Evolutionary conservation across 2,329 filamentous ascomycete species (phyloP).

Genomic region (Talaromyces funiculosus): DNA sequence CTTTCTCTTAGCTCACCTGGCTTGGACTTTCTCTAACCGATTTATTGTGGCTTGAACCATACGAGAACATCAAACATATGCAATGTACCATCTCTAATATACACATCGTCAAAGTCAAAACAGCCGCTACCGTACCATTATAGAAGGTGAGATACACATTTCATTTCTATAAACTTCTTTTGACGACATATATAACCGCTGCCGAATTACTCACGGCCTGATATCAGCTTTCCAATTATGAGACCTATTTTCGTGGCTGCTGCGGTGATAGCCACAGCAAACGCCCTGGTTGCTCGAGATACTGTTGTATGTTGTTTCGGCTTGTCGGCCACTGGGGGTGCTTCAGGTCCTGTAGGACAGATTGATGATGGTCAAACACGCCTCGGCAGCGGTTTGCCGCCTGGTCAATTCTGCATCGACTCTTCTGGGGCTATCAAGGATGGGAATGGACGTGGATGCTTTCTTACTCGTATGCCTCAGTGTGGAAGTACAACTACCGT

Average conservation of each 20-base stretch:
- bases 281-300: slow-evolving; percentile 37
- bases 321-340: slow-evolving; percentile 46
- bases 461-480: slow-evolving; percentile 51
- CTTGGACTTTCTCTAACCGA: background rate
- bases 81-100: background rate
- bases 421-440: slow-evolving; percentile 52
- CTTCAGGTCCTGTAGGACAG: slow-evolving; percentile 54
- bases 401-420: slow-evolving; percentile 52
- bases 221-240: slow-evolving; percentile 25
- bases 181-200: too few species aligned
- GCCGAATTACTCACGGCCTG: background rate
- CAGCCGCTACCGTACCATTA: background rate
- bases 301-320: slow-evolving; percentile 48
- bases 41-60: background rate
- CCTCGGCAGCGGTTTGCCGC: slow-evolving; percentile 45
- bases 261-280: slow-evolving; percentile 37
- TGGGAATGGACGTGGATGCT: slow-evolving; percentile 54
- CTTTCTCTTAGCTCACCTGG: background rate
- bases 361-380: slow-evolving; percentile 58
- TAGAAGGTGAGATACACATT: background rate
- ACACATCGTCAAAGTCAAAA: background rate
- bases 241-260: slow-evolving; percentile 34
- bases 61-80: background rate
- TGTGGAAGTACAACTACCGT: background rate
- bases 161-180: background rate